phyloP scores from a whole-genome alignment of 805 yeast genomes.

The Nakazawaea laoshanensis region DNA sequence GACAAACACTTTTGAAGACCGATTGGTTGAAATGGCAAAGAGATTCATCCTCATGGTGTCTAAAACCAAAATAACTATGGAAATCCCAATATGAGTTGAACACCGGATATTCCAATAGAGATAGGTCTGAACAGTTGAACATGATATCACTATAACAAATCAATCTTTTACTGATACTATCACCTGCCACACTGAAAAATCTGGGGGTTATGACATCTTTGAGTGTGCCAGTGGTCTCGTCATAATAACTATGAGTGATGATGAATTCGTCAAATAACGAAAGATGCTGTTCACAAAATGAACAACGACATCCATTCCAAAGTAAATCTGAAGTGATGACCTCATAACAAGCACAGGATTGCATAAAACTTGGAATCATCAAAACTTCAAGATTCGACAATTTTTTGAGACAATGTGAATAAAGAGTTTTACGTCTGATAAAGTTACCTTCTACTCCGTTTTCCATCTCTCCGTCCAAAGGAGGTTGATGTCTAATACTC shows the following conservation, averaged over 20 bases:
- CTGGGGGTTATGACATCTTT: constrained; percentile 56
- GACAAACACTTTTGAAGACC: constrained; percentile 30
- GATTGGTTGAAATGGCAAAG: constrained; percentile 34
- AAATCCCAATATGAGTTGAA: constrained; percentile 34
- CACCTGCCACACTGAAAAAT: constrained; percentile 44
- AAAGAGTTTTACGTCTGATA: constrained; percentile 46
- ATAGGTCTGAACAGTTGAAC: constrained; percentile 21
- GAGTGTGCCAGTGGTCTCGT: constrained; percentile 32
- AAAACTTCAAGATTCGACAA: constrained; percentile 32
- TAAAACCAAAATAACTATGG: constrained; percentile 34
- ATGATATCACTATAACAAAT: constrained; percentile 14
- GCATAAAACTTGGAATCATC: constrained; percentile 51
- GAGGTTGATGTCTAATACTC: constrained; percentile 51
- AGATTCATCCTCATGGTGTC: constrained; percentile 27
- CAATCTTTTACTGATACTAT: constrained; percentile 29
- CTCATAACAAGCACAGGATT: constrained; percentile 59
- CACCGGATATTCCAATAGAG: constrained; percentile 23
- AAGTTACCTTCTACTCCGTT: constrained; percentile 75
- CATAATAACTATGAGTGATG: constrained; percentile 56
- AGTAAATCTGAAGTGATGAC: constrained; percentile 58
- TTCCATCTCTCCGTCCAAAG: constrained; percentile 43
- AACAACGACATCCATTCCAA: constrained; percentile 75
- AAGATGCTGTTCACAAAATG: constrained; percentile 38
- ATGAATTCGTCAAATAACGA: constrained; percentile 50
- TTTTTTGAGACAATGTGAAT: constrained; percentile 37